phyloP scores from a whole-genome alignment of 2,329 filamentous ascomycete genomes.

The Ophiostoma triangulosporum region DNA sequence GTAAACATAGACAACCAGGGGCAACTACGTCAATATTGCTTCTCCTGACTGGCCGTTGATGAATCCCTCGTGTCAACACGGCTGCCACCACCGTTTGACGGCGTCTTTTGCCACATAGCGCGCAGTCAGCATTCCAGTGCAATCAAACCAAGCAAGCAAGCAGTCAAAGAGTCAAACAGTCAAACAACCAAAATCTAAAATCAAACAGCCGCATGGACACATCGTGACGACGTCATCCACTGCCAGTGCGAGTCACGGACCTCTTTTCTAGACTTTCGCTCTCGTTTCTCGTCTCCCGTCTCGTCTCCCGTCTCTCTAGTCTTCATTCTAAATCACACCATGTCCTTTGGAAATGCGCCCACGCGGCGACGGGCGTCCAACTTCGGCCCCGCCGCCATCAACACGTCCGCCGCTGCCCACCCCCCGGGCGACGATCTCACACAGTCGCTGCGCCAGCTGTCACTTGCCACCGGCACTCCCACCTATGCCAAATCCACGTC shows the following conservation, averaged over 20 bases:
- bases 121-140: not conserved
- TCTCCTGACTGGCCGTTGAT: not conserved
- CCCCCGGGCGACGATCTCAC: constrained; percentile 11
- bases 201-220: not conserved
- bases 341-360: not conserved
- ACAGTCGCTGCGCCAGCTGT: constrained; percentile 16
- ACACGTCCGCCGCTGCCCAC: not conserved
- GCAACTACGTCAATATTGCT: not conserved
- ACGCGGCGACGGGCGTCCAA: not conserved
- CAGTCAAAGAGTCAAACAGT: no score
- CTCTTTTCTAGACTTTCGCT: no score
- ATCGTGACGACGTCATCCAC: not conserved
- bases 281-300: not conserved
- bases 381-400: not conserved
- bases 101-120: not conserved
- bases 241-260: not conserved
- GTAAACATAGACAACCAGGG: not conserved
- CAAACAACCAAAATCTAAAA: no score
- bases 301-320: not conserved
- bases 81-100: not conserved
- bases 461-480: constrained; percentile 11
- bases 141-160: no score
- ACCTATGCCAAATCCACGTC: constrained; percentile 8
- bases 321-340: not conserved
- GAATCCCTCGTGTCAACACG: not conserved